Evolutionary conservation across 1,139 yeast species (phyloP).

Genomic region (Magnusiomyces tetraspermus): DNA sequence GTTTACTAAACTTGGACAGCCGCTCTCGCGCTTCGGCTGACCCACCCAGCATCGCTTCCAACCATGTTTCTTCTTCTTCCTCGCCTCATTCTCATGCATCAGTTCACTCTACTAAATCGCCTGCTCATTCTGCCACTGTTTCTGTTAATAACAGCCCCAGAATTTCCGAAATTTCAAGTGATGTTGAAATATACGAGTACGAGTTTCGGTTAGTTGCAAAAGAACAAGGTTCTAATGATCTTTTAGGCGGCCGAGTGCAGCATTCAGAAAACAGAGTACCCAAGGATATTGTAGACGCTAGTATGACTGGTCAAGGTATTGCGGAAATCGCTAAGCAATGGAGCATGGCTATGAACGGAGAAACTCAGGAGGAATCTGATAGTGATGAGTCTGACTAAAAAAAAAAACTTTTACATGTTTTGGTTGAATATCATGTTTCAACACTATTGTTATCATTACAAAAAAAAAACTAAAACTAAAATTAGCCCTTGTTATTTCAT

Average conservation of each 20-base stretch:
- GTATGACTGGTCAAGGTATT: conserved; percentile 40
- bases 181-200: conserved; percentile 25
- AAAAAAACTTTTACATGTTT: too few relatives aligned
- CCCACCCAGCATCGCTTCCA: neutral
- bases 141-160: neutral
- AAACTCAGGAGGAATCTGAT: conserved; percentile 13
- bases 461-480: too few relatives aligned
- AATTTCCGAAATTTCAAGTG: neutral
- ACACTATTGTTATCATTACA: too few relatives aligned
- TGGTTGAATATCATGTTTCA: too few relatives aligned
- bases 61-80: neutral
- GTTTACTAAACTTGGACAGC: neutral
- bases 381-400: neutral
- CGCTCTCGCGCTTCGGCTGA: neutral
- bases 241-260: conserved; percentile 53
- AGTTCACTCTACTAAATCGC: too few relatives aligned
- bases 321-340: conserved; percentile 26
- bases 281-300: conserved; percentile 77
- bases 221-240: conserved; percentile 50
- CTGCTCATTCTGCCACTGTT: neutral
- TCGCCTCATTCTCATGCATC: neutral
- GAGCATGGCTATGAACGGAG: conserved; percentile 17
- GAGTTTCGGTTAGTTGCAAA: conserved; percentile 63
- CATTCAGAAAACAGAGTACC: conserved; percentile 91
- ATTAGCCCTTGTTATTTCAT: too few relatives aligned